Evolutionary conservation across 2,329 filamentous ascomycete genomes (phyloP).

Genomic region (Aurifilum marmelostoma): DNA sequence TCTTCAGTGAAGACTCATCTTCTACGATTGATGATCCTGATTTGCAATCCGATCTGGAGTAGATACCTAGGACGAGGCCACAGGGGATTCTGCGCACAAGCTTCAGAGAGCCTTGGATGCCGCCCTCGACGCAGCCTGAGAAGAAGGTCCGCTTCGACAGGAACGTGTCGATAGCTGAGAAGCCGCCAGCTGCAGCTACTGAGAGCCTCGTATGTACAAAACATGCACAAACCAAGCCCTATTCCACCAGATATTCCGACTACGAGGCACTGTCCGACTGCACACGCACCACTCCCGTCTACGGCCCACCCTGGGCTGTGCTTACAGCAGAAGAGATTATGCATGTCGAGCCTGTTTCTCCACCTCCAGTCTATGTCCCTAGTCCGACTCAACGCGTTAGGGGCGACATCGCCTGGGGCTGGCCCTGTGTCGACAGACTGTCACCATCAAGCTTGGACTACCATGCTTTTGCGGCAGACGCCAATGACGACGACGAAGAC

Average conservation of each 20-base stretch:
- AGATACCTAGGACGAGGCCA: background rate
- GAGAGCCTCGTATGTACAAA: background rate
- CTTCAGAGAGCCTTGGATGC: background rate
- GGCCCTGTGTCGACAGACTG: background rate
- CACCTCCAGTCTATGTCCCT: background rate
- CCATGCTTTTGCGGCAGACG: background rate
- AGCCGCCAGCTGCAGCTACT: background rate
- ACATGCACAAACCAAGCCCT: background rate
- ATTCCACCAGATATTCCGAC: background rate
- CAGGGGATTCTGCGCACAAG: conserved; percentile 1
- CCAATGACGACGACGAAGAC: background rate
- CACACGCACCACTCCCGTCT: background rate
- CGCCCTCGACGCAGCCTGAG: background rate
- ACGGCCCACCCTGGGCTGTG: background rate
- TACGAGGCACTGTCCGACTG: background rate
- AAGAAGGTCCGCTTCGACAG: background rate
- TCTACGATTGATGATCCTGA: background rate
- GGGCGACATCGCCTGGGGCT: conserved; percentile 6
- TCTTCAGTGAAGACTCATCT: too few species aligned
- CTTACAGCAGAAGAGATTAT: too few species aligned
- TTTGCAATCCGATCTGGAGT: background rate
- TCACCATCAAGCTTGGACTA: background rate
- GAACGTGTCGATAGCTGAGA: background rate
- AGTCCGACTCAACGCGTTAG: background rate
- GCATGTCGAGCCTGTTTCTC: background rate